Percentiles rank a stretch among this genome's conserved stretches.
phyloP scores from a whole-genome alignment of 2,329 filamentous ascomycete genomes.

The Peltaster fructicola region DNA sequence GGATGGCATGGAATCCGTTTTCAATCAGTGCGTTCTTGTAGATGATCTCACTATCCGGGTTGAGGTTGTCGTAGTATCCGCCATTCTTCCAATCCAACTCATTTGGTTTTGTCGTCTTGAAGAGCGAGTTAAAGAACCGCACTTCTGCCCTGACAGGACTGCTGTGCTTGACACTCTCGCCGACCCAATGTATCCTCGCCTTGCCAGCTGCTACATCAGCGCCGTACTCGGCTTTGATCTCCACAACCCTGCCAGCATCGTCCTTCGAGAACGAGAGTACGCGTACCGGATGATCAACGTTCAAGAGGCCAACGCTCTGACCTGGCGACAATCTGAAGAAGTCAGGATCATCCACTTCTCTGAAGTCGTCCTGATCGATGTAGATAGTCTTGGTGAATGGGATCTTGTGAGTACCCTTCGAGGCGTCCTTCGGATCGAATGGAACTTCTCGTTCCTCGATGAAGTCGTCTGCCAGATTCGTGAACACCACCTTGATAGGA shows the following conservation, averaged over 20 bases:
- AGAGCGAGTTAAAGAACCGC: constrained; percentile 64
- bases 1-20: constrained; percentile 64
- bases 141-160: constrained; percentile 49
- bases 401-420: constrained; percentile 42
- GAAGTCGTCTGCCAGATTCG: constrained; percentile 55
- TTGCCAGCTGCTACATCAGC: constrained; percentile 40
- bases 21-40: constrained; percentile 66
- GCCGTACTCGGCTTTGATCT: constrained; percentile 48
- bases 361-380: constrained; percentile 67
- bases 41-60: constrained; percentile 67
- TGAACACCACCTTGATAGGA: constrained; percentile 65
- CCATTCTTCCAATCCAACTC: constrained; percentile 49
- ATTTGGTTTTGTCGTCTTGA: constrained; percentile 72
- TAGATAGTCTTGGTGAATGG: constrained; percentile 63
- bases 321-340: constrained; percentile 65
- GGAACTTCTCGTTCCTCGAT: constrained; percentile 49
- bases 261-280: constrained; percentile 53
- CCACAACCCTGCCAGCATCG: constrained; percentile 42
- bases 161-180: constrained; percentile 43
- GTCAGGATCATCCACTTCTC: constrained; percentile 51
- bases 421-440: constrained; percentile 66
- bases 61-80: constrained; percentile 70
- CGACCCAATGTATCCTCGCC: constrained; percentile 72
- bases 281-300: constrained; percentile 51
- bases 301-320: constrained; percentile 56